Evolutionary conservation across 1,284 basidiomycete species (phyloP).

Genomic region (Tremellales sp.): DNA sequence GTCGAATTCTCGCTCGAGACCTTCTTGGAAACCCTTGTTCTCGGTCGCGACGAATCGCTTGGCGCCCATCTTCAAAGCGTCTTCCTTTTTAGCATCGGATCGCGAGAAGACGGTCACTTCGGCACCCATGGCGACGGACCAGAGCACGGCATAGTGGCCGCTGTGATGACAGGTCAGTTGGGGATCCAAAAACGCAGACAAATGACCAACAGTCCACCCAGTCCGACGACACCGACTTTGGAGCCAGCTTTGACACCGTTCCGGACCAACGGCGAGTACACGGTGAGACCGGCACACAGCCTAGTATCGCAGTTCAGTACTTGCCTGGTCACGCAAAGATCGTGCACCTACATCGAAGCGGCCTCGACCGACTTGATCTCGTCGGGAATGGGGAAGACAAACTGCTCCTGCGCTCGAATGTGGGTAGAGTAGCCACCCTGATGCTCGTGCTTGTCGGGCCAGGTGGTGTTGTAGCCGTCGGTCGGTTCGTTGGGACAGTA

Average conservation of each 20-base stretch:
- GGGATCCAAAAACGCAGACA: not conserved
- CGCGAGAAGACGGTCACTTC: conserved; percentile 67
- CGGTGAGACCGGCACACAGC: conserved; percentile 64
- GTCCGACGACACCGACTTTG: conserved; percentile 64
- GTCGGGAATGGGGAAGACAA: conserved; percentile 67
- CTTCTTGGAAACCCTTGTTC: conserved; percentile 51
- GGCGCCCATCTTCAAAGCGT: conserved; percentile 62
- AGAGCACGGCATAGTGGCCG: conserved; percentile 58
- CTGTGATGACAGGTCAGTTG: conserved; percentile 4
- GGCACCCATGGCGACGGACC: conserved; percentile 59
- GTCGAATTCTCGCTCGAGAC: conserved; percentile 55
- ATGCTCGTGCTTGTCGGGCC: conserved; percentile 56
- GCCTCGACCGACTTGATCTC: conserved; percentile 56
- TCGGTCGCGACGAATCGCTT: conserved; percentile 53
- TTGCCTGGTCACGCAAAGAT: not conserved
- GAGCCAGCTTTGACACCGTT: conserved; percentile 62
- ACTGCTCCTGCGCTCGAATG: conserved; percentile 63
- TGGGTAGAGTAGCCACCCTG: conserved; percentile 61
- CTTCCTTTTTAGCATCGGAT: conserved; percentile 59
- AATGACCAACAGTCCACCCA: conserved; percentile 57
- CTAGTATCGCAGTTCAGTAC: conserved; percentile 42
- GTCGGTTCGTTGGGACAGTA: conserved; percentile 47
- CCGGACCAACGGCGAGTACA: conserved; percentile 61
- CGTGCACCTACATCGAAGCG: conserved; percentile 44
- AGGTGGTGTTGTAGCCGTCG: conserved; percentile 48